Evolutionary conservation across 352 stramenopile species (phyloP), one percentile per base, ranked within the genome.

Genomic region (Globisporangium heterothallicum): DNA sequence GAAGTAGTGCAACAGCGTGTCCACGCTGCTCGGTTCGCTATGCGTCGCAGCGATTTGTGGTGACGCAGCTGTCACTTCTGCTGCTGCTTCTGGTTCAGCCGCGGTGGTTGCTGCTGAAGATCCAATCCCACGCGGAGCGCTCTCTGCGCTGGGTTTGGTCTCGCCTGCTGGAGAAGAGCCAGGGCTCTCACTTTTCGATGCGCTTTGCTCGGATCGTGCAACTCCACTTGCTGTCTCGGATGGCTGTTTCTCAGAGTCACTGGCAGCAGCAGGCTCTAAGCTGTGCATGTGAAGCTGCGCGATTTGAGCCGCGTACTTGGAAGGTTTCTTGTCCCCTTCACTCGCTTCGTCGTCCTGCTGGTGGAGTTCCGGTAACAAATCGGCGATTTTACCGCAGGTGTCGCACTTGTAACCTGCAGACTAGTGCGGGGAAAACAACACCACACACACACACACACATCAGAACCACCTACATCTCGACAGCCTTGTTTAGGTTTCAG

Each of bases 271-370:
- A n/a, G 27, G 58, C 51, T 92, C 81, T 21, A 89, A 45, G 49
- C 69, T 85, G 65, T 92, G 82, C 45, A 92, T 75, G 51, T 92
- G 82, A 13, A 92, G 53, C 54, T 92, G 77, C 10, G 78, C 78
- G 59, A 92, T 92, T 50, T 92, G 82, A 9, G 75, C 74, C 0
- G 77, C 74, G 58, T 90, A 92, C 56, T 89, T 89, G 34, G 74
- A 86, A 1, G 74, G 68, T n/a, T 41, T 47, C 3, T 42, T 46
- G 6, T 64, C 49, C 2, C n/a, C 27, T 12, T 38, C 25, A 24
- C 63, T 66, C 18, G 50, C 41, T 42, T 68, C 54, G 18, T 47
- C 38, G 7, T 69, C 49, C 1, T 50, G 49, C 29, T 66, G 45
- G 22, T 74, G 62, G 18, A 87, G 38, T 40, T 85, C 78, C 0